Evolutionary conservation across 2,329 filamentous ascomycete species (phyloP), one percentile per base, ranked within the genome.

Genomic region (Onygena corvina): DNA sequence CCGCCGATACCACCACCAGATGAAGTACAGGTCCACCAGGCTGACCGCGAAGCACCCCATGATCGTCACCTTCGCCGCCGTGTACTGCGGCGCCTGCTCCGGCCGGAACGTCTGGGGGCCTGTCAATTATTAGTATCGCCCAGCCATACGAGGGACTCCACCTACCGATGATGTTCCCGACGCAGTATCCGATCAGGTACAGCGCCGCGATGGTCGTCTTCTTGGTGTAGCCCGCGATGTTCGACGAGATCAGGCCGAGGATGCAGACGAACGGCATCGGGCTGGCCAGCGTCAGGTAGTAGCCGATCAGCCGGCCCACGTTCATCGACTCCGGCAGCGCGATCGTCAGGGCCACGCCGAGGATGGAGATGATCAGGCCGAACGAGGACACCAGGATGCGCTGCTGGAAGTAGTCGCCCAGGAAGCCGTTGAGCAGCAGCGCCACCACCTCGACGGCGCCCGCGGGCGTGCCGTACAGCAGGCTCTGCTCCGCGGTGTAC

Each of bases 341-440:
- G 7, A 81, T 74, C 51, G 84, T 79, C n/a, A 84, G 70, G 1
- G 80, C 65, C 67, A 81, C 75, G 35, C 80, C 80, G 1, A 82
- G 51, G n/a, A 80, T 74, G 0, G 75, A 64, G 3, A 74, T 53
- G 7, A 75, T 54, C 4, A 81, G 64, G 0, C 77, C 77, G 1
- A 63, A 66, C 11, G 71, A 69, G 53, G 73, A 72, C 40, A 79
- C 68, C 1, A 83, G 66, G 50, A 83, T 68, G 6, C 80, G 74
- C 54, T 81, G 75, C 14, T 71, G 68, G 40, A 71, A 72, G 18
- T 66, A 69, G 56, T 81, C 76, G 38, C 79, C 78, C 0, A 80
- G 64, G 57, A 73, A 76, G 31, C 74, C 77, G 51, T 71, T 76
- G 2, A 70, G 57, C 11, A 83, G 62, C 7, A 83, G 64, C 0